Percentiles rank a stretch among this genome's conserved stretches.
These are phyloP conservation scores for Salvia hispanica DNA, from an alignment of 257 asterid species.

Conservation along the genomic window DNA sequence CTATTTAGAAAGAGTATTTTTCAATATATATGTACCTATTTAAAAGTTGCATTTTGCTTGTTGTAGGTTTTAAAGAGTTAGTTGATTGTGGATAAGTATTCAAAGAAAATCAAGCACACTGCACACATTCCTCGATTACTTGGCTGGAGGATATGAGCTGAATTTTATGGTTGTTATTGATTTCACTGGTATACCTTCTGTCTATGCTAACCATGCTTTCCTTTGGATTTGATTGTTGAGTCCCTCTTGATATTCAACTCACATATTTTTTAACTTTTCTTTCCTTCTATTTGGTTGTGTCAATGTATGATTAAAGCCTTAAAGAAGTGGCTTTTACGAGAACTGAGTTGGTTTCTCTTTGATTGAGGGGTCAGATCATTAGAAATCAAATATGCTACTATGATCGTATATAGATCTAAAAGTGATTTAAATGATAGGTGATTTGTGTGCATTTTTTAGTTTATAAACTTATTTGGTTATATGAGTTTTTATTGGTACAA, in stretches of 20 bases:
- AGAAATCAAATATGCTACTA: conserved; percentile 13
- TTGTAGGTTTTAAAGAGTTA: conserved; percentile 80
- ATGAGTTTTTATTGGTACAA: too few species aligned
- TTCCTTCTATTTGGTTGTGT: background rate
- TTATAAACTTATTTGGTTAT: too few species aligned
- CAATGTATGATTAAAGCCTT: background rate
- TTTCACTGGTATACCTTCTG: conserved; percentile 73
- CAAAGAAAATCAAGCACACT: conserved; percentile 74
- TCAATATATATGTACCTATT: background rate
- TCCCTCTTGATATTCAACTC: conserved; percentile 15
- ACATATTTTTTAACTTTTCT: conserved; percentile 7
- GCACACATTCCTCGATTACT: conserved; percentile 91
- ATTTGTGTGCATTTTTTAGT: too few species aligned
- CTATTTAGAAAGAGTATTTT: conserved; percentile 21
- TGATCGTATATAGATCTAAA: too few species aligned
- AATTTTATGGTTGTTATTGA: conserved; percentile 99
- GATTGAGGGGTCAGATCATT: conserved; percentile 22
- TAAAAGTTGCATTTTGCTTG: background rate
- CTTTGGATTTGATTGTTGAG: conserved; percentile 21
- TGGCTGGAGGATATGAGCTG: conserved; percentile 87
- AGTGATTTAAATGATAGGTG: too few species aligned
- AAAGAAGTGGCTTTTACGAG: background rate
- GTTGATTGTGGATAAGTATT: conserved; percentile 75
- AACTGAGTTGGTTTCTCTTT: conserved; percentile 10
- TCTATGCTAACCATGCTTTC: conserved; percentile 23